Base-by-base conservation (phyloP, 208 protist genomes). In the Leishmania amazonensis region DNA sequence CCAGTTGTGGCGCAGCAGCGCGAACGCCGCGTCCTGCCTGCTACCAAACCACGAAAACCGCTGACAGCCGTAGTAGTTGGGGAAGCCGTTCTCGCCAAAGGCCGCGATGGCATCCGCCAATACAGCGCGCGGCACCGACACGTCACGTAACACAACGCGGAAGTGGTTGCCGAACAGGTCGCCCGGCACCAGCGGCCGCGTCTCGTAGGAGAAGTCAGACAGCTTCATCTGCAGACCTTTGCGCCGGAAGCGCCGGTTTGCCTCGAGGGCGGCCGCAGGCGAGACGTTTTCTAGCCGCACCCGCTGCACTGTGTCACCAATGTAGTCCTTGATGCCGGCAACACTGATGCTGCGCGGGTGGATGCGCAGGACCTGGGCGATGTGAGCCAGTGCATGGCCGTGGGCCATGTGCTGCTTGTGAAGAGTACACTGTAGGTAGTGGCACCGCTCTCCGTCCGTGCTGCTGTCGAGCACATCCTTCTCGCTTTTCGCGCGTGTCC, bases 41-140 rank as follows among this genome's bases (percentile, higher is more conserved):
- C 94, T 92, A 54, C 82, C 94, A 89, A 97, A 97, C 93, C 94
- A 97, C 17, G 93, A 95, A 68, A 97, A 97, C 19, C 94, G 90
- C 87, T 97, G 94, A 70, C 91, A 96, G 31, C 94, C 94, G 82
- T 96, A 97, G 82, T 96, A 97, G 82, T 97, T 97, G 19, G 94
- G 91, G 76, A 97, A 97, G 6, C 94, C 94, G 42, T 92, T 35
- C n/a, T 83, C 31, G 38, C 21, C 38, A 83, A 97, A 95, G 21
- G 79, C 75, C 5, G 89, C 42, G 38, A 97, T 67, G 11, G 92
- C 90, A 3, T 87, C 82, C 40, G 91, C 82, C 40, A 97, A 75
- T 24, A 54, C 76, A n/a, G 77, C 76, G 15, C 76, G 67, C 40
- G 89, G 83, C 49, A 87, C 92, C 11, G 83, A 81, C 24, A 97